Base-by-base conservation (phyloP, 2,329 filamentous ascomycete genomes). In the Cryphonectria japonica region DNA sequence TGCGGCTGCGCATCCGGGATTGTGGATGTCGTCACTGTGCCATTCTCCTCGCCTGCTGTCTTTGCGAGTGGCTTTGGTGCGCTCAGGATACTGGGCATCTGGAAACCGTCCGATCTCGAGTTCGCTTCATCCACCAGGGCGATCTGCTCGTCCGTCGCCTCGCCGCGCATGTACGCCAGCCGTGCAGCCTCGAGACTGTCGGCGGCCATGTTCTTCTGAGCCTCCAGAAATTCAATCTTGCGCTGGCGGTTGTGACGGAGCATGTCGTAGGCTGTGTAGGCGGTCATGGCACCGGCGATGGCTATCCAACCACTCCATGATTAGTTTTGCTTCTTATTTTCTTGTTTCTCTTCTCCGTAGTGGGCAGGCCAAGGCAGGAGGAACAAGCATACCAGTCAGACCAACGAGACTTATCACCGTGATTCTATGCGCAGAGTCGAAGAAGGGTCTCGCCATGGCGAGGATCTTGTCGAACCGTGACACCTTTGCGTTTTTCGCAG, bases 231-330 rank as follows among this genome's bases (percentile, higher is more conserved):
- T 78, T 90, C 88, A 76, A 80, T 81, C 76, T 87, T 87, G 76
- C 87, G 87, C 80, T 86, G 85, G 76, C 85, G 85, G 83, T 90
- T 90, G 79, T 87, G 86, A 68, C 83, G 82, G 72, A 89, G 82
- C 88, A 90, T 90, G 79, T 90, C 88, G 81, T 83, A 85, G 26
- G 87, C 85, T 50, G 88, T 88, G 82, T 89, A 90, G 73, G 85
- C 80, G 69, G 86, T 89, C 57, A 88, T 82, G 39, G 89, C 81
- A 74, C 84, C 83, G 72, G 87, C 87, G 72, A 89, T 82, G 66
- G 82, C 87, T 89, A 71, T 68, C 26, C 29, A 66, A n/a, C 22
- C 68, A 59, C 54, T 29, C 8, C 7, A 14, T 34, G 64, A 16
- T 73, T 63, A 74, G 71, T 61, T 46, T 41, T 26, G 8, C 6